Base-by-base conservation (phyloP, 176 grass and related monocot genomes). In the Cenchrus purpureus region DNA sequence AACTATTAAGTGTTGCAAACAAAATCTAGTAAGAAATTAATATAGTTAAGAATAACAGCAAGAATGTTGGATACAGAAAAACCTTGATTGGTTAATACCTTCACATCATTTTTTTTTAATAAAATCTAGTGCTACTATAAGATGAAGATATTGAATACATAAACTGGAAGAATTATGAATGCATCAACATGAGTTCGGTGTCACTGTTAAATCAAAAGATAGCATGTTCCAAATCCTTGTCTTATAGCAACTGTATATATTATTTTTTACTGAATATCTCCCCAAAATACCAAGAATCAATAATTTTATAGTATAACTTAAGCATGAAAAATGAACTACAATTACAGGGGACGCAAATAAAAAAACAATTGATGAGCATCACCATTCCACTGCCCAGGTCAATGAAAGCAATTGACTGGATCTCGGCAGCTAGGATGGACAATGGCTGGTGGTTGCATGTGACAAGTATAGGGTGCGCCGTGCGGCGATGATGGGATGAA, bases 181-280 rank as follows among this genome's bases (percentile, higher is more conserved):
- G 78, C 31, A 42, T 50, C 61, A 82, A 25, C 12, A 51, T 7
- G 55, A 22, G 7, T 22, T 57, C 16, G 81, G 15, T 57, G 17
- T 46, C 17, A 13, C 3, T 32, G 57, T 73, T 46, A 1, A 40
- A 66, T 73, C 74, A 66, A 28, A 64, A 57, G 40, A 79, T 13
- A 53, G 63, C 15, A 20, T 64, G 45, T 62, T 61, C 8, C 66
- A 79, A 73, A 58, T 50, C 45, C 40, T 16, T 5, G 2, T 48
- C 81, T 13, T 9, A 58, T 34, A 88, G 79, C 67, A 67, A 31
- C 31, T 17, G 28, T 19, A 74, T 8, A 80, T 6, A 79, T 74
- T 12, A 2, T 37, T 15, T 12, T 32, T 73, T 76, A 29, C 7
- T 57, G 10, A 6, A 13, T 4, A 48, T 40, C 49, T 66, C 0